Evolutionary conservation across 1,284 basidiomycete species (phyloP).

Genomic region (Ceratobasidium sp.): DNA sequence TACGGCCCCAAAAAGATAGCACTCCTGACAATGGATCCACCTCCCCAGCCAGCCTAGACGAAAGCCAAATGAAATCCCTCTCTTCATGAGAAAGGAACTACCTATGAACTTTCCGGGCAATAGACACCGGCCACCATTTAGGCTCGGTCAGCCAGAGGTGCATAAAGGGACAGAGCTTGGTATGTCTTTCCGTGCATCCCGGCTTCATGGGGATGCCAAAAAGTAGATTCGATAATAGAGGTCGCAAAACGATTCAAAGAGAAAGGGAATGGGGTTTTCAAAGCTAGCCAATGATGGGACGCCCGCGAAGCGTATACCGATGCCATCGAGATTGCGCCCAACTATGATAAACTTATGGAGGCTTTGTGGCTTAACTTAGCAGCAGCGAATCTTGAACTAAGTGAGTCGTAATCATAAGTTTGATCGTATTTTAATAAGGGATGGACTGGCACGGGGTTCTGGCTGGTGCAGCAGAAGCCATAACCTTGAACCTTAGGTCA

Average conservation of each 20-base stretch:
- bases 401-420: constrained; percentile 43
- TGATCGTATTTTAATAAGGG: too few species aligned
- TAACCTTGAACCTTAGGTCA: constrained; percentile 49
- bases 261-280: constrained; percentile 61
- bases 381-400: constrained; percentile 56
- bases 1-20: background rate
- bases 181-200: background rate
- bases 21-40: constrained; percentile 1
- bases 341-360: constrained; percentile 50
- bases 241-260: constrained; percentile 59
- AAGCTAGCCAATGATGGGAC: constrained; percentile 55
- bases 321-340: constrained; percentile 55
- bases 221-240: constrained; percentile 48
- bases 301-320: constrained; percentile 60
- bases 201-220: background rate
- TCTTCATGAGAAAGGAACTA: constrained; percentile 15
- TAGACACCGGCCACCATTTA: background rate
- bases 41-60: background rate
- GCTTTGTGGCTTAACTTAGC: constrained; percentile 58
- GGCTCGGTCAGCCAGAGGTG: background rate
- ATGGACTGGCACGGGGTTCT: constrained; percentile 55
- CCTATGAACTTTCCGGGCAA: constrained; percentile 29
- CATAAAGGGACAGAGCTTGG: background rate
- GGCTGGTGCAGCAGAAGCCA: constrained; percentile 53
- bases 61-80: constrained; percentile 1